Conservation (phyloP, 2,329 filamentous ascomycete genomes). For the Furcasterigmium furcatum region DNA sequence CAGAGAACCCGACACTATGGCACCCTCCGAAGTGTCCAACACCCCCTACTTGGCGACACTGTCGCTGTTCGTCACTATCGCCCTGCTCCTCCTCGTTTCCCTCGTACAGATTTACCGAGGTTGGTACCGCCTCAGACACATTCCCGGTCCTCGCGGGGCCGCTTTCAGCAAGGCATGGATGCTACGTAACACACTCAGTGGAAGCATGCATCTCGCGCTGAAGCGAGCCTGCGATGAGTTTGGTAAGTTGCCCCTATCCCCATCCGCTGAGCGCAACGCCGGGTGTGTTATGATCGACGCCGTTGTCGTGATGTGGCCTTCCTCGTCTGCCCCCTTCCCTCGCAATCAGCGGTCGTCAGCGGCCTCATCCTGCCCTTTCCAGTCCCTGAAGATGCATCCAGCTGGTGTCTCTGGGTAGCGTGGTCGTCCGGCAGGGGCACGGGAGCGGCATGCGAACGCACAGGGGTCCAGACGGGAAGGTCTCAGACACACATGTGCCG, state of each 20-base stretch:
- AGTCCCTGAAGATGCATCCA: no score
- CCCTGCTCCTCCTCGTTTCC: constrained; percentile 7
- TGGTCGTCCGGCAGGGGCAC: background rate
- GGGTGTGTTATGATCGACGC: no score
- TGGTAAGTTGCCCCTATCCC: constrained; percentile 7
- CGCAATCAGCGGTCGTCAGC: no score
- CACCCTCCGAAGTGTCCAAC: background rate
- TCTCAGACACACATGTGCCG: constrained; percentile 13
- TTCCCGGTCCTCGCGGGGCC: constrained; percentile 28
- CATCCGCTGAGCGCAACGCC: background rate
- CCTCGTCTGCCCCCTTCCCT: no score
- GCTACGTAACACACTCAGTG: constrained; percentile 18
- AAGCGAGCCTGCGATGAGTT: constrained; percentile 14
- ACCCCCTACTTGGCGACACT: constrained; percentile 3
- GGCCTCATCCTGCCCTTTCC: no score
- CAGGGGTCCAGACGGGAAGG: constrained; percentile 2
- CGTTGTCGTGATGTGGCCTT: no score
- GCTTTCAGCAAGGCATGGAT: constrained; percentile 29
- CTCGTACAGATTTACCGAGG: constrained; percentile 10
- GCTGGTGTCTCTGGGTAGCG: no score
- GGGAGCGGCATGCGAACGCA: background rate
- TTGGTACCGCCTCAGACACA: constrained; percentile 29
- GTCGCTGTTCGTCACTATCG: constrained; percentile 2
- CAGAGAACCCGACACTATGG: constrained; percentile 4
- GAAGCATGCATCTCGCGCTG: constrained; percentile 15